These are phyloP conservation scores for Lotus japonicus DNA, from an alignment of 306 rosid species.

Conservation along the genomic window DNA sequence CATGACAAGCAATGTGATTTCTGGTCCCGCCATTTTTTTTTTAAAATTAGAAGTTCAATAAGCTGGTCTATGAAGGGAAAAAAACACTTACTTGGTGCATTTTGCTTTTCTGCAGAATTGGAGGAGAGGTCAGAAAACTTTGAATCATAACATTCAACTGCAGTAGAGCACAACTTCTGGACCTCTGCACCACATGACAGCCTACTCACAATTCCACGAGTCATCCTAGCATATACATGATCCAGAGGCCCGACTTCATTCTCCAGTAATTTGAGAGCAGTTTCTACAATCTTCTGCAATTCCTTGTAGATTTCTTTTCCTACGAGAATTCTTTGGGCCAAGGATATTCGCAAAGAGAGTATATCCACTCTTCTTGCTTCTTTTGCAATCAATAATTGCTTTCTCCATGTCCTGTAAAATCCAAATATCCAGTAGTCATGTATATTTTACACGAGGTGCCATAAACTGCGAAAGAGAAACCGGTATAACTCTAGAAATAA, in stretches of 20 bases:
- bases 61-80: not conserved
- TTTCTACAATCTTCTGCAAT: slow-evolving; percentile 49
- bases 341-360: slow-evolving; percentile 56
- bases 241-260: slow-evolving; percentile 75
- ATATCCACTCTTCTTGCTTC: slow-evolving; percentile 91
- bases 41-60: not conserved
- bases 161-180: slow-evolving; percentile 72
- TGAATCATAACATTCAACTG: slow-evolving; percentile 58
- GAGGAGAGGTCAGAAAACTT: slow-evolving; percentile 33
- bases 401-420: slow-evolving; percentile 75
- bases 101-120: slow-evolving; percentile 33
- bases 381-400: slow-evolving; percentile 66
- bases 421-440: slow-evolving; percentile 13
- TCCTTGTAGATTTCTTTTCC: slow-evolving; percentile 54
- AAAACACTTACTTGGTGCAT: slow-evolving; percentile 47
- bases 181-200: slow-evolving; percentile 85
- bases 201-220: slow-evolving; percentile 81
- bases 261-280: slow-evolving; percentile 49
- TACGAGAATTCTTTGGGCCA: slow-evolving; percentile 61
- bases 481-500: not conserved
- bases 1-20: not conserved
- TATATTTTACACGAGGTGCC: not conserved
- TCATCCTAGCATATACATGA: slow-evolving; percentile 63
- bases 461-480: slow-evolving; percentile 14
- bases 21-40: not conserved